A percentile compares a stretch with the other conserved stretches of the same genome.
These are phyloP conservation scores for Tubosaeta sp. DNA, from an alignment of 768 basidiomycete species.

Conservation along the genomic window DNA sequence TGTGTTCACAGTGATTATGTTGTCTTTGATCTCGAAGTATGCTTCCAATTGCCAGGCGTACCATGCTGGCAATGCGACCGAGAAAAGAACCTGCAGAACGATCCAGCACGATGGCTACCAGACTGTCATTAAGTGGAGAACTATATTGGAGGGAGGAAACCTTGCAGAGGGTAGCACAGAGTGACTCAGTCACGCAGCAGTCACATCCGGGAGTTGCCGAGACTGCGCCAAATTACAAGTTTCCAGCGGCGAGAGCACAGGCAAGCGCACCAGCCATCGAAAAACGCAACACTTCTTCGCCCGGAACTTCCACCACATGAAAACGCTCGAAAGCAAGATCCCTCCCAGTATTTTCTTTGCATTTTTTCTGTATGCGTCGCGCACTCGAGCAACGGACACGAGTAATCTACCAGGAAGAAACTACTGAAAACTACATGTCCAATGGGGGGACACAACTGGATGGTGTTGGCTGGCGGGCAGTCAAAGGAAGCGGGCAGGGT, in stretches of 20 bases:
- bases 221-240: conserved; percentile 16
- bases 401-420: neutral
- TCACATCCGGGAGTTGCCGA: conserved; percentile 26
- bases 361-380: conserved; percentile 1
- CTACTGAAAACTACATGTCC: neutral
- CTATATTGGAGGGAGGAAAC: no score
- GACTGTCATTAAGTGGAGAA: no score
- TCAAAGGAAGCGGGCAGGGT: conserved; percentile 25
- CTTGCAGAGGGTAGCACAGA: neutral
- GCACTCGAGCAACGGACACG: neutral
- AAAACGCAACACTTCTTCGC: conserved; percentile 30
- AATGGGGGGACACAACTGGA: neutral
- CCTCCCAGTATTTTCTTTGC: conserved; percentile 1
- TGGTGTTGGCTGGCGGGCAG: conserved; percentile 15
- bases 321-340: conserved; percentile 6
- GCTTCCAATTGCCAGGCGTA: no score
- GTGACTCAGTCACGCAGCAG: conserved; percentile 11
- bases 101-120: no score
- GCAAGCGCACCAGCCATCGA: conserved; percentile 17
- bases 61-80: no score
- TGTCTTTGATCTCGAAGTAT: no score
- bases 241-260: conserved; percentile 20
- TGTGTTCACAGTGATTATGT: no score
- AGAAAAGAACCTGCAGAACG: no score
- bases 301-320: conserved; percentile 32